phyloP scores from a whole-genome alignment of 305 asterid species.

The Solanum hybrid region DNA sequence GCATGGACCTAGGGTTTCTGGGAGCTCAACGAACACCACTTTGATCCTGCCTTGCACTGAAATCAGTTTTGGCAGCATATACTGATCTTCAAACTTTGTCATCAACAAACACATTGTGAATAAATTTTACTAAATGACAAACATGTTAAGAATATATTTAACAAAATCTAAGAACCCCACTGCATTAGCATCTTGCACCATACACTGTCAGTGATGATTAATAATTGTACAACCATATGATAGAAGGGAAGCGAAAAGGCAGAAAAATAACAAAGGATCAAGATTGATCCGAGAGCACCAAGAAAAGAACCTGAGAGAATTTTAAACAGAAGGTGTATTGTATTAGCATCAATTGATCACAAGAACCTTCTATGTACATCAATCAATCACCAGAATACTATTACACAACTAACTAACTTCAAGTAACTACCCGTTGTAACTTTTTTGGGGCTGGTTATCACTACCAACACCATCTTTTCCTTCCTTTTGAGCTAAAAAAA shows the following conservation, averaged over 20 bases:
- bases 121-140: background rate
- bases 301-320: background rate
- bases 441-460: background rate
- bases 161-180: background rate
- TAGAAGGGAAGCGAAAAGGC: background rate
- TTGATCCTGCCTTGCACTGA: background rate
- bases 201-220: background rate
- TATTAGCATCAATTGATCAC: background rate
- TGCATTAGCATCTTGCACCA: background rate
- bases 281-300: background rate
- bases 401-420: background rate
- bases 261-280: background rate
- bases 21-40: background rate
- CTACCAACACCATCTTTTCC: background rate
- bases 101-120: background rate
- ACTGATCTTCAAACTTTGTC: background rate
- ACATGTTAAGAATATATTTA: background rate
- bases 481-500: background rate
- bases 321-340: background rate
- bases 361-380: background rate
- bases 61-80: background rate
- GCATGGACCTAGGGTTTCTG: background rate
- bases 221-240: background rate
- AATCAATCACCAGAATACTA: background rate
- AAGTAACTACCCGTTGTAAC: background rate